Percentiles rank a stretch among this genome's conserved stretches.
Evolutionary conservation across 768 basidiomycete genomes (phyloP).

Genomic region (Dioszegia hungarica): DNA sequence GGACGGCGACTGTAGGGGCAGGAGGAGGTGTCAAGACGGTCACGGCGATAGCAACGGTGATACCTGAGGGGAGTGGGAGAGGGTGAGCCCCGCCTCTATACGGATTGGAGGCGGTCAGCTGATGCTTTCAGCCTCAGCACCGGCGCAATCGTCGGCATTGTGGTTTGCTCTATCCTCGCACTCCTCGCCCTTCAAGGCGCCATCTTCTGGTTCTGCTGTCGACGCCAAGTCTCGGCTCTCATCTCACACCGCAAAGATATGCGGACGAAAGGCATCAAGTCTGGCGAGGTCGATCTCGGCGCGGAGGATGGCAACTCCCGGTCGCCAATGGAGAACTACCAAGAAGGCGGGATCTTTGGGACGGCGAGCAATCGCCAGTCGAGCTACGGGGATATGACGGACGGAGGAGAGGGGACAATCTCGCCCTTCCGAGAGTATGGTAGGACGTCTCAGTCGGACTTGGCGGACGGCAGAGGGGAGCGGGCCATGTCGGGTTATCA

Average conservation of each 20-base stretch:
- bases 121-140: slow-evolving; percentile 18
- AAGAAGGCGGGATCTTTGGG: not conserved
- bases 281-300: slow-evolving; percentile 36
- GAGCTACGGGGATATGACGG: not conserved
- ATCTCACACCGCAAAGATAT: slow-evolving; percentile 31
- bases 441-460: not conserved
- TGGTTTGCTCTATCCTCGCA: slow-evolving; percentile 22
- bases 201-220: slow-evolving; percentile 42
- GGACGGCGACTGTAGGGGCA: slow-evolving; percentile 2
- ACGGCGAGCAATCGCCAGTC: not conserved
- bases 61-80: slow-evolving; percentile 14
- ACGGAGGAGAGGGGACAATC: slow-evolving; percentile 15
- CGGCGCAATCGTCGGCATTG: slow-evolving; percentile 38
- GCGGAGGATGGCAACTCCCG: not conserved
- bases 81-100: slow-evolving; percentile 15
- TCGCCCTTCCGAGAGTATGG: slow-evolving; percentile 24
- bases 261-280: slow-evolving; percentile 20
- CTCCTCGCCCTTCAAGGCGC: slow-evolving; percentile 28
- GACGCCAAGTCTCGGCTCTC: slow-evolving; percentile 26
- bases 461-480: not conserved
- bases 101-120: not conserved
- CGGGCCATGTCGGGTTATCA: not conserved
- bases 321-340: not conserved
- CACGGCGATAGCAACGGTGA: slow-evolving; percentile 29
- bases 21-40: slow-evolving; percentile 31